phyloP scores from a whole-genome alignment of 2,329 filamentous ascomycete genomes.

The Penicillium sp. region DNA sequence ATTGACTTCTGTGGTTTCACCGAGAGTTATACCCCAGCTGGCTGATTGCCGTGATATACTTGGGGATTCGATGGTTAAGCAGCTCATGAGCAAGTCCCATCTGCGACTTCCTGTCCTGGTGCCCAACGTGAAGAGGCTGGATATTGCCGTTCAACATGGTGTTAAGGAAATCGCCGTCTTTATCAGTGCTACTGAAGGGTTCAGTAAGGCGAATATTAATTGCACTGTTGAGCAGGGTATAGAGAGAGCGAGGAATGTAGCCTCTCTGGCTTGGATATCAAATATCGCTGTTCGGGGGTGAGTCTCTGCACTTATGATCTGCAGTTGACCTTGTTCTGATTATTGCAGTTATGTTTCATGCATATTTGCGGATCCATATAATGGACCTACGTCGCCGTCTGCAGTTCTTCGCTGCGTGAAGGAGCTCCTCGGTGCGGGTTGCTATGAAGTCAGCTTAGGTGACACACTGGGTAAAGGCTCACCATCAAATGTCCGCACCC shows the following conservation, averaged over 20 bases:
- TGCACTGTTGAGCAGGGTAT: conserved; percentile 40
- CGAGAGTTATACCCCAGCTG: conserved; percentile 80
- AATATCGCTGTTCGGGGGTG: conserved; percentile 36
- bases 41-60: conserved; percentile 31
- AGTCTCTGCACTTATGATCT: background rate
- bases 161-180: conserved; percentile 43
- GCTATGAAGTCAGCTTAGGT: conserved; percentile 83
- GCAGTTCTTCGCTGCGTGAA: conserved; percentile 49
- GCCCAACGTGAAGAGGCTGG: conserved; percentile 43
- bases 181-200: conserved; percentile 41
- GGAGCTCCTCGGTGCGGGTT: conserved; percentile 75
- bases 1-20: conserved; percentile 75
- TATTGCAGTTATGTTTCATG: conserved; percentile 36
- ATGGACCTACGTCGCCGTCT: conserved; percentile 51
- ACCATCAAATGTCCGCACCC: conserved; percentile 27
- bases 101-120: conserved; percentile 38
- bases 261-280: conserved; percentile 22
- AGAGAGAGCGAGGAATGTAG: conserved; percentile 31
- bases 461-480: conserved; percentile 92
- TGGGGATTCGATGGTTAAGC: conserved; percentile 32
- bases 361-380: conserved; percentile 45
- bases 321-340: background rate
- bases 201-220: conserved; percentile 43
- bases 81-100: conserved; percentile 48
- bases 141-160: conserved; percentile 52